Evolutionary conservation across 1,284 basidiomycete genomes (phyloP).

Genomic region (Malassezia arunalokei): DNA sequence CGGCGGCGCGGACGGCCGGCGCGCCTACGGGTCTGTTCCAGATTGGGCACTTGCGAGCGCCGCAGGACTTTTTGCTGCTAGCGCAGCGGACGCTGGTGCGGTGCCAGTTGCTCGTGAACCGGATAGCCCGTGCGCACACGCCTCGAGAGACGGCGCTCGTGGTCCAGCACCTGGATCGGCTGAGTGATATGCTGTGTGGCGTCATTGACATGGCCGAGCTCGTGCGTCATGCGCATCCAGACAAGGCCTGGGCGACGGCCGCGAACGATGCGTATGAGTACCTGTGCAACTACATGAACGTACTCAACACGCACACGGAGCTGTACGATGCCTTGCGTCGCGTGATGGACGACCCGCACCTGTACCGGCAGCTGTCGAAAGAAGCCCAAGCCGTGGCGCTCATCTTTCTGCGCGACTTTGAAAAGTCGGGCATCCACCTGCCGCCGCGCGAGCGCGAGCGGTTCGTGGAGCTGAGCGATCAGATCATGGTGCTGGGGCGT

Average conservation of each 20-base stretch:
- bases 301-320: conserved; percentile 85
- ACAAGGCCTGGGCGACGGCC: conserved; percentile 65
- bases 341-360: conserved; percentile 43
- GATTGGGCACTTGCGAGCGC: conserved; percentile 28
- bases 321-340: conserved; percentile 54
- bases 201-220: conserved; percentile 94
- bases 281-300: conserved; percentile 93
- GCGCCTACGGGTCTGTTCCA: conserved; percentile 29
- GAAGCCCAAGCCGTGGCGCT: conserved; percentile 58
- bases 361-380: conserved; percentile 36
- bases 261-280: conserved; percentile 80
- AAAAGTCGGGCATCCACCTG: conserved; percentile 87
- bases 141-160: conserved; percentile 20
- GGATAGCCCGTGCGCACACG: conserved; percentile 29
- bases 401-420: conserved; percentile 91
- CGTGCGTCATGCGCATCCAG: conserved; percentile 82
- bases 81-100: conserved; percentile 35
- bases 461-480: conserved; percentile 82
- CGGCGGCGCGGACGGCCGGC: neutral
- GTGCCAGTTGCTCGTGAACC: conserved; percentile 38
- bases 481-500: conserved; percentile 76
- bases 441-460: conserved; percentile 62
- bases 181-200: conserved; percentile 86
- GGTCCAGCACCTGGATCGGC: conserved; percentile 57
- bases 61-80: conserved; percentile 25